Evolutionary conservation across 768 basidiomycete genomes (phyloP), one percentile per base, ranked within the genome.

Genomic region (Phallus indusiatus): DNA sequence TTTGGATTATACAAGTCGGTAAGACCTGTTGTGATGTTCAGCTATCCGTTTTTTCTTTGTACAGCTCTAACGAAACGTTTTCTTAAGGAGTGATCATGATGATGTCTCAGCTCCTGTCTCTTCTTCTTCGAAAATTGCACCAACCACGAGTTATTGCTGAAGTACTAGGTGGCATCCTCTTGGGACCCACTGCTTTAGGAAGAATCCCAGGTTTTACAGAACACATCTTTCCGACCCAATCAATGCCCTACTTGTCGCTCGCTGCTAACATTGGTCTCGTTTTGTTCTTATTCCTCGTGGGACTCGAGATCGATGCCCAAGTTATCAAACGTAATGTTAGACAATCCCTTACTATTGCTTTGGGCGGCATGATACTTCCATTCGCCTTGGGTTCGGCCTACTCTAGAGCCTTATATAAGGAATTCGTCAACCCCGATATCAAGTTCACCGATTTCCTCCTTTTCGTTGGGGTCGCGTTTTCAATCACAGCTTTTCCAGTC

Each of bases 391-490:
- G 95, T 0, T 80, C 86, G 0, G 86, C 77, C 0, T 74, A 87
- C 47, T 78, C 83, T 0, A 80, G 75, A 10, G 84, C 88, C 0
- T 67, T 96, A 7, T 97, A 93, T 74, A 71, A 83, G 60, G 67
- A 74, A 8, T 97, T 94, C 72, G 80, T 91, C 63, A 79, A 86
- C 66, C 70, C 73, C 1, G 75, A 72, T 50, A 78, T 86, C 53
- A 77, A 83, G 55, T 95, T 93, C 70, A 86, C 90, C 0, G 78
- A 95, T 69, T 98, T 98, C 71, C 84, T 96, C 81, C 82, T 99
- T 37, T 97, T 98, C 72, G 84, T 89, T 10, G 93, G 91, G 14
- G 91, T 94, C 20, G 92, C 93, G 0, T 93, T 85, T 73, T 86
- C 87, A 2, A 92, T 92, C 66, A 91, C 89, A 0, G 90, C 89